phyloP scores from a whole-genome alignment of 768 basidiomycete genomes.

The Termitomyces sp. region DNA sequence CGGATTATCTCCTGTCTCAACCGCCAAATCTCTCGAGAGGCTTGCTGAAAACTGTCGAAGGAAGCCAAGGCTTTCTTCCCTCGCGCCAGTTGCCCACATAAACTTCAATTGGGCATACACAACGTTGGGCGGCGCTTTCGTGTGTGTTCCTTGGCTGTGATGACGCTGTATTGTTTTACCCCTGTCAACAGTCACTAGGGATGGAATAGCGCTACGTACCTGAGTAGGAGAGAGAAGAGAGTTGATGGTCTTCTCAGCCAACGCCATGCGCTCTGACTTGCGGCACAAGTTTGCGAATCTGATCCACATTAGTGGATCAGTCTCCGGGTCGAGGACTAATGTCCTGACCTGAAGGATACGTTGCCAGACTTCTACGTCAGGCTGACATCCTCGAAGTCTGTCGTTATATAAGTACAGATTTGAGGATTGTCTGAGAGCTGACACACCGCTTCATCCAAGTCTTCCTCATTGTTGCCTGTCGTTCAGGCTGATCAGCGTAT shows the following conservation, averaged over 20 bases:
- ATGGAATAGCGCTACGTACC: constrained; percentile 27
- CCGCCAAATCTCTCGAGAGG: constrained; percentile 70
- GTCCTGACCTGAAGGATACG: constrained; percentile 94
- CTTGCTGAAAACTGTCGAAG: constrained; percentile 79
- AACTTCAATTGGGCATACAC: constrained; percentile 95
- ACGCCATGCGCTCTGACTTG: constrained; percentile 88
- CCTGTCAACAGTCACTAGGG: not conserved
- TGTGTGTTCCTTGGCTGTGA: constrained; percentile 44
- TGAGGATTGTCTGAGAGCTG: not conserved
- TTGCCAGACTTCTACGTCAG: constrained; percentile 99
- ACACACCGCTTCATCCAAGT: constrained; percentile 95
- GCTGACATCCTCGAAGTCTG: constrained; percentile 93
- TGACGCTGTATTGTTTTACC: constrained; percentile 35
- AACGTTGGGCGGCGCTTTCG: constrained; percentile 89
- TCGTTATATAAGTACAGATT: not conserved
- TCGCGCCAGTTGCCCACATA: constrained; percentile 87
- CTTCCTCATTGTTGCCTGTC: constrained; percentile 85
- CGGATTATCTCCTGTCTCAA: constrained; percentile 48
- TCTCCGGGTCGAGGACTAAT: constrained; percentile 87
- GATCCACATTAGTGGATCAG: constrained; percentile 98
- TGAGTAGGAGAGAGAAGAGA: constrained; percentile 79
- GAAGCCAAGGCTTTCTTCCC: constrained; percentile 76
- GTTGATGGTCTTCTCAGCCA: constrained; percentile 96
- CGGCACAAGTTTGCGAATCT: constrained; percentile 98
- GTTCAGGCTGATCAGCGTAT: constrained; percentile 87